Percentiles rank a stretch among this genome's conserved stretches.
phyloP scores from a whole-genome alignment of 2,329 filamentous ascomycete species.

The Plectosphaerella cucumerina region DNA sequence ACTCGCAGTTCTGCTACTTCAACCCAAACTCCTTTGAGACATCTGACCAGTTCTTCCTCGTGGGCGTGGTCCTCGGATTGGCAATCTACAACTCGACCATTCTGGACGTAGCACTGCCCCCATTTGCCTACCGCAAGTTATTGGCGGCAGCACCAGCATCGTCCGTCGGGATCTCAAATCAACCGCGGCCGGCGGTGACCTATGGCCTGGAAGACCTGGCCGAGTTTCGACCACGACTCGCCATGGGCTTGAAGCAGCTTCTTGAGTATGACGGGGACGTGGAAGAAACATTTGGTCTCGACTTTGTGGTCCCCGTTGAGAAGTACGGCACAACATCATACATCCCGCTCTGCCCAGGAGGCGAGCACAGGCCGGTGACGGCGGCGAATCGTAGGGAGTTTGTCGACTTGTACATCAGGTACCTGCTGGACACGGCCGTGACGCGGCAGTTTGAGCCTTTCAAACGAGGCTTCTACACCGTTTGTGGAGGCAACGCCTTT shows the following conservation, averaged over 20 bases:
- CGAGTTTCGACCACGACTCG: conserved; percentile 73
- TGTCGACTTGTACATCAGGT: conserved; percentile 77
- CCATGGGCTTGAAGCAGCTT: conserved; percentile 69
- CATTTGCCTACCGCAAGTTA: conserved; percentile 86
- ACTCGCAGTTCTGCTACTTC: conserved; percentile 89
- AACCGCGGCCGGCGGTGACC: conserved; percentile 58
- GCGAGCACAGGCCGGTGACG: conserved; percentile 73
- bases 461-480: conserved; percentile 88
- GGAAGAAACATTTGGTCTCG: conserved; percentile 71
- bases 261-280: conserved; percentile 84
- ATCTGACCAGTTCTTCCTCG: conserved; percentile 85
- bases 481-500: conserved; percentile 83
- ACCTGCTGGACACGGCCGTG: conserved; percentile 74
- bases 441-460: conserved; percentile 87
- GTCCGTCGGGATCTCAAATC: conserved; percentile 47
- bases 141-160: conserved; percentile 69
- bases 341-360: conserved; percentile 69
- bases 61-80: conserved; percentile 81
- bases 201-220: conserved; percentile 79
- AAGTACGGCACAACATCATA: conserved; percentile 66
- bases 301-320: conserved; percentile 75
- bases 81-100: conserved; percentile 96
- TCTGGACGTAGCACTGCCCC: conserved; percentile 79
- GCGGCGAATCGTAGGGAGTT: conserved; percentile 81
- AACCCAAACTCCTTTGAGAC: conserved; percentile 87